Base-by-base conservation (phyloP, 192 early-diverging fungal species). In the Gaertneriomyces sp. region DNA sequence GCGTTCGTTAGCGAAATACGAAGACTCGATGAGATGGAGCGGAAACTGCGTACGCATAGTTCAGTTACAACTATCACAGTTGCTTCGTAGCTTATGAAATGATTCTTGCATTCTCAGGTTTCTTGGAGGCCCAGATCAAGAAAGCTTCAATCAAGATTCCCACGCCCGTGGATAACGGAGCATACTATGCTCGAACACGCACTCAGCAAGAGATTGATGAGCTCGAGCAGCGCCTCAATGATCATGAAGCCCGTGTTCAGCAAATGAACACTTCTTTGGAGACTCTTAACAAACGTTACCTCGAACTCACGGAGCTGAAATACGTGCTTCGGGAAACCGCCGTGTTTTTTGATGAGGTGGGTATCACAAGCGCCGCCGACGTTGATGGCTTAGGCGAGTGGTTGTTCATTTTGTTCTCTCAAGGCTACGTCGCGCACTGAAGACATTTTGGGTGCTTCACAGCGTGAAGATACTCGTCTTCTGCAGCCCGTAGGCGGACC, bases 11-110 rank as follows among this genome's bases (percentile, higher is more conserved):
- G 80, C 58, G 93, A 98, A 74, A 95, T 99, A 71, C 87, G 94
- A 65, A 88, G 93, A 45, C 84, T 95, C 39, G 94, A 99, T 72
- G 97, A 99, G 74, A 91, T 99, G 86, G 94, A 98, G 74, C 88
- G 97, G 60, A 92, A 91, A 64, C 79, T 94, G 54, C 91, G 96
- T 91, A 82, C 78, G 87, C 58, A 10, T 51, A 8, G 44, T 33
- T 33, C 60, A 20, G 7, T 14, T 33, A 19, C 9, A 38, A 14
- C 16, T 0, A 38, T 16, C 12, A 25, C 16, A 4, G 54, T 33
- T 2, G 16, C 25, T 62, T 44, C 10, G 61, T 38, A 25, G 11
- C 33, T 67, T 42, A 10, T 45, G 14, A 64, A 52, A 33, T 2
- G 25, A 33, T 33, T 73, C 40, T 14, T 25, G n/a, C 38, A 7